phyloP scores from a whole-genome alignment of 176 grass and related monocot genomes.

The Areca catechu region DNA sequence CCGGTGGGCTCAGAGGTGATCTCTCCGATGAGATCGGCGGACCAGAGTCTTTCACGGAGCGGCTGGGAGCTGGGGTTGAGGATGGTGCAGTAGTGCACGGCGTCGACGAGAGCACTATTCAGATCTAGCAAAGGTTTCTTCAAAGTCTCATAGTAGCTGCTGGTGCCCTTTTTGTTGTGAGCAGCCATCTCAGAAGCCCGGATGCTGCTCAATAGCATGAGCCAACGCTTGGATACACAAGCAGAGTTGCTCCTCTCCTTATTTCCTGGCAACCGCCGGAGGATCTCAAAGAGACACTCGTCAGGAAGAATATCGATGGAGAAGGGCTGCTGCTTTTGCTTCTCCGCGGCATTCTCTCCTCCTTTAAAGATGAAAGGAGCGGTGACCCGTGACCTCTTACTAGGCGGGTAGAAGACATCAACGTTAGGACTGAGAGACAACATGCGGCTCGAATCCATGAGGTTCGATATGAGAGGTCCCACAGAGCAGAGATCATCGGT shows the following conservation, averaged over 20 bases:
- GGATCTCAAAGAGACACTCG: conserved; percentile 91
- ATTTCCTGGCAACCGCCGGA: conserved; percentile 49
- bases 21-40: too few species aligned
- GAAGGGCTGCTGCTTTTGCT: conserved; percentile 31
- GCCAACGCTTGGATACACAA: conserved; percentile 77
- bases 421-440: conserved; percentile 23
- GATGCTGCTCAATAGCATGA: conserved; percentile 56
- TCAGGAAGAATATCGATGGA: conserved; percentile 72
- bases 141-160: not conserved
- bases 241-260: conserved; percentile 58
- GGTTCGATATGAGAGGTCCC: conserved; percentile 20
- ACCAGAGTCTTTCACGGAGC: too few species aligned
- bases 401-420: conserved; percentile 25
- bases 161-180: not conserved
- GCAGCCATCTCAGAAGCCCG: conserved; percentile 46
- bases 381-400: conserved; percentile 63
- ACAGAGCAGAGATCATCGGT: conserved; percentile 22
- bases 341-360: conserved; percentile 17
- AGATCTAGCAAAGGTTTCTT: conserved; percentile 50
- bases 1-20: too few species aligned
- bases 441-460: conserved; percentile 32
- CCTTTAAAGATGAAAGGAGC: conserved; percentile 41
- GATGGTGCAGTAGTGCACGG: too few species aligned
- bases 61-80: too few species aligned
- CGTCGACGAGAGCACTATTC: conserved; percentile 48